These are phyloP conservation scores for Schizochytrium sp. DNA, from an alignment of 108 stramenopile genomes.

Conservation along the genomic window DNA sequence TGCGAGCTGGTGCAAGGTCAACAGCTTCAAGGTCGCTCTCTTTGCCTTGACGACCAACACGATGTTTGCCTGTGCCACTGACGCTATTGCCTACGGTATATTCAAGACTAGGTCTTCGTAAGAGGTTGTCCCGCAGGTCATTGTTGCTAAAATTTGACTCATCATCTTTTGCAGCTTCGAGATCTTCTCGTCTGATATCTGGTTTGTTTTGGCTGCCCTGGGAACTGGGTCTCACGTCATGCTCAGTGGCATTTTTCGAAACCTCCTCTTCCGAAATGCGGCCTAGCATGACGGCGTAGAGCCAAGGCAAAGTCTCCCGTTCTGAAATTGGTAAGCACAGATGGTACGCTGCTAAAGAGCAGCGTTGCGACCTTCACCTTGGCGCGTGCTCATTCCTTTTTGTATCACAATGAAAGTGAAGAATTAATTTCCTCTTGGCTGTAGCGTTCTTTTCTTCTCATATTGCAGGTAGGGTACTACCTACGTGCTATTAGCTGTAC, in stretches of 20 bases:
- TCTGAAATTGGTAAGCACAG: background rate
- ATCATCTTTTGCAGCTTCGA: background rate
- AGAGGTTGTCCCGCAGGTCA: background rate
- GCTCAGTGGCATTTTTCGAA: background rate
- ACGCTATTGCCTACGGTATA: background rate
- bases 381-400: too few relatives aligned
- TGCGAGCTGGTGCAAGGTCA: background rate
- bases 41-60: background rate
- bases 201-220: background rate
- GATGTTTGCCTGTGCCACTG: background rate
- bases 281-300: background rate
- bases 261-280: background rate
- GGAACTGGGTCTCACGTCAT: background rate
- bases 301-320: background rate
- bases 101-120: conserved; percentile 1
- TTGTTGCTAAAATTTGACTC: background rate
- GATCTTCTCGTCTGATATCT: background rate
- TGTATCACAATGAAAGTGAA: too few relatives aligned
- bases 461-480: too few relatives aligned
- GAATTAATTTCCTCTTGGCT: too few relatives aligned
- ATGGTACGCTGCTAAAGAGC: background rate
- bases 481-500: too few relatives aligned
- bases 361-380: too few relatives aligned
- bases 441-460: too few relatives aligned
- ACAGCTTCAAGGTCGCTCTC: background rate